phyloP scores from a whole-genome alignment of 257 asterid genomes.

The Ilex aquifolium region DNA sequence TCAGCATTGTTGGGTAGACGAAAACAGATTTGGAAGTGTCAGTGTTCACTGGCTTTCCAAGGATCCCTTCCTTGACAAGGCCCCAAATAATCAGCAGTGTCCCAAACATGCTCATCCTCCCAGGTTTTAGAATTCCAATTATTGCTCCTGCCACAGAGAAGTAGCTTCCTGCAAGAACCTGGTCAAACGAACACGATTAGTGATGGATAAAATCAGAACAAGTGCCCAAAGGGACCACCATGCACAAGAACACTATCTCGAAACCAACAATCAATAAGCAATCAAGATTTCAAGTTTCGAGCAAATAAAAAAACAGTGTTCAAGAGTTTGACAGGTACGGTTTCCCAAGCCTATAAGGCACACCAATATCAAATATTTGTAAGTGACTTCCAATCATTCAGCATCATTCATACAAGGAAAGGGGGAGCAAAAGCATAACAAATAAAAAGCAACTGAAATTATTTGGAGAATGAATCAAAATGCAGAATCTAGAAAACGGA shows the following conservation, averaged over 20 bases:
- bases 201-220: neutral
- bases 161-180: slow-evolving; percentile 99
- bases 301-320: no score
- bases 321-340: no score
- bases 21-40: slow-evolving; percentile 64
- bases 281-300: neutral
- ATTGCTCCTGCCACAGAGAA: slow-evolving; percentile 89
- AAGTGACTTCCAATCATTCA: no score
- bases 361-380: no score
- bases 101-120: slow-evolving; percentile 99
- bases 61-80: slow-evolving; percentile 90
- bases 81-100: slow-evolving; percentile 89
- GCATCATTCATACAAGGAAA: no score
- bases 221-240: neutral
- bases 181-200: slow-evolving; percentile 3
- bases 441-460: no score
- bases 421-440: no score
- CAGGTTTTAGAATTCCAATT: slow-evolving; percentile 70
- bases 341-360: no score
- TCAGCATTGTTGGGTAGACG: slow-evolving; percentile 87
- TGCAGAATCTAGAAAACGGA: no score
- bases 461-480: no score
- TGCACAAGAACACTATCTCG: neutral
- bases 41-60: slow-evolving; percentile 54
- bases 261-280: neutral